Percentiles rank a stretch among this genome's conserved stretches.
Conservation (phyloP, 2,329 filamentous ascomycete genomes). For the Fonsecaea pedrosoi region DNA sequence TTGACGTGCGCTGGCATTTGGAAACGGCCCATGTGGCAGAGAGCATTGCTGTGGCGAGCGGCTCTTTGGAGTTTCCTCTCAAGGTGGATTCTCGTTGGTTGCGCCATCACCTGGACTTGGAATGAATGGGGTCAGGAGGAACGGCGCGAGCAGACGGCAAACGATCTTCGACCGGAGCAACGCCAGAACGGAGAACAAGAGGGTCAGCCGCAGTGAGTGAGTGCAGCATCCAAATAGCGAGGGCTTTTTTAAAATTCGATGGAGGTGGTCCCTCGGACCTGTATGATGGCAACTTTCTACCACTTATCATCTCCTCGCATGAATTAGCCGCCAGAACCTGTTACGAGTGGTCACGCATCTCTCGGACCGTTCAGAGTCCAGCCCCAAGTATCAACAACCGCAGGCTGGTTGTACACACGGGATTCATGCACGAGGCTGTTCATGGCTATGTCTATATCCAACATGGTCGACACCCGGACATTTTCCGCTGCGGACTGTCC, state of each 20-base stretch:
- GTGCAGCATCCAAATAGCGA: not conserved
- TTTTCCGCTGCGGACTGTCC: not conserved
- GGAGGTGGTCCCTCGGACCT: not conserved
- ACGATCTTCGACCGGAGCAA: not conserved
- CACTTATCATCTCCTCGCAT: not conserved
- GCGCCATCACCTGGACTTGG: slow-evolving; percentile 33
- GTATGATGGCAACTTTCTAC: not conserved
- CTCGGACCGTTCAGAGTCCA: no score
- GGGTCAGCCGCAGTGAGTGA: not conserved
- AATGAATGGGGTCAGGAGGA: slow-evolving; percentile 30
- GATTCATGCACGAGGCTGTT: not conserved
- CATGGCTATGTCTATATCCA: not conserved
- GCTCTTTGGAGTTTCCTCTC: slow-evolving; percentile 31
- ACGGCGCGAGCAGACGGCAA: not conserved
- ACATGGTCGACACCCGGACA: not conserved
- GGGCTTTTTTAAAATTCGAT: not conserved
- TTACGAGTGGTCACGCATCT: no score
- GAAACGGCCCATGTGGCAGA: slow-evolving; percentile 31
- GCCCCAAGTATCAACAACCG: no score
- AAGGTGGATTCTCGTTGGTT: slow-evolving; percentile 33
- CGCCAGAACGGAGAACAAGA: not conserved
- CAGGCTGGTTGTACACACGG: no score
- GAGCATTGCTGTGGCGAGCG: slow-evolving; percentile 27
- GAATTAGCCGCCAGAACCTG: no score
- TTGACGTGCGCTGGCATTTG: slow-evolving; percentile 25